Conservation (phyloP, 345 rosid genomes). For the Eucalyptus leucophloia region DNA sequence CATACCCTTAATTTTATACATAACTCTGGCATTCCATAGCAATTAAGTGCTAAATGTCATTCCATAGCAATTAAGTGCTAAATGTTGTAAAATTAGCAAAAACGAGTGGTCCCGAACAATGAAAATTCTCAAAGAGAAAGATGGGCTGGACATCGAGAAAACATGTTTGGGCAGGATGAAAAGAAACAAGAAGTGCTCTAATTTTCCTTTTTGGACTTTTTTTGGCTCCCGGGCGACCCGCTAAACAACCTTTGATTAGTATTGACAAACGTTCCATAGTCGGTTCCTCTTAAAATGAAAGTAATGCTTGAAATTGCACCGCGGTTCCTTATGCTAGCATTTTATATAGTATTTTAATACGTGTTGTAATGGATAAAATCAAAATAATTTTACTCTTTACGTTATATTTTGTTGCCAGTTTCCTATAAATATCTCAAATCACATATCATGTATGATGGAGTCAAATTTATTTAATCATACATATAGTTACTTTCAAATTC, state of each 20-base stretch:
- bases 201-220: background rate
- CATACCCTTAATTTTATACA: background rate
- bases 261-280: background rate
- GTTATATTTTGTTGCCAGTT: background rate
- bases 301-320: background rate
- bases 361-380: background rate
- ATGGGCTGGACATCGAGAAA: background rate
- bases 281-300: background rate
- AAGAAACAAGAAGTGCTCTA: background rate
- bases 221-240: background rate
- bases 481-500: background rate
- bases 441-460: background rate
- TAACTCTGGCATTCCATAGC: background rate
- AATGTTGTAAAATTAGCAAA: background rate
- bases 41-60: too few species aligned
- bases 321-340: background rate
- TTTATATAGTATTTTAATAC: background rate
- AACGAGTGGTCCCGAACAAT: background rate
- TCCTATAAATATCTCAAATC: background rate
- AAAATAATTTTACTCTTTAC: background rate
- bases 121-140: background rate
- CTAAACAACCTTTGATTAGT: background rate
- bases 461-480: background rate
- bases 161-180: background rate
- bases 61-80: background rate